These are phyloP conservation scores for Ceratocystis albifundus DNA, from an alignment of 2,329 filamentous ascomycete genomes.

Conservation along the genomic window DNA sequence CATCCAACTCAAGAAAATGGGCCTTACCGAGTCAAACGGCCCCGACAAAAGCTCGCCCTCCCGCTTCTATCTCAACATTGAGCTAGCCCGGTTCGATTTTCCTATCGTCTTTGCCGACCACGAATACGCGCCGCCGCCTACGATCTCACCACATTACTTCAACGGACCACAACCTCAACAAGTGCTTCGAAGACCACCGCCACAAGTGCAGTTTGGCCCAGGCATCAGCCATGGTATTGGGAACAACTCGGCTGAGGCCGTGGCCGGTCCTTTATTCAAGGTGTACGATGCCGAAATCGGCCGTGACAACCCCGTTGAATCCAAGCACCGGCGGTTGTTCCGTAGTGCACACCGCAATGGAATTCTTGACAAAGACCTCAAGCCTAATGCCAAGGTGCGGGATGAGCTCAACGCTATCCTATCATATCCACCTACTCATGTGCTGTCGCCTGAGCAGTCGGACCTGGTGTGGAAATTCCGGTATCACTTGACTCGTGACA, in stretches of 20 bases:
- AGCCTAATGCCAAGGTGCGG: slow-evolving; percentile 88
- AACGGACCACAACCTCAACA: slow-evolving; percentile 25
- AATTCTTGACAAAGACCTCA: slow-evolving; percentile 88
- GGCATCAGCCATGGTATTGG: slow-evolving; percentile 54
- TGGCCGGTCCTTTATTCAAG: slow-evolving; percentile 55
- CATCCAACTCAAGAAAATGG: slow-evolving; percentile 32
- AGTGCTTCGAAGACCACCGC: slow-evolving; percentile 64
- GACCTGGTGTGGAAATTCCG: slow-evolving; percentile 96
- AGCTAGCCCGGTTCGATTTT: slow-evolving; percentile 90
- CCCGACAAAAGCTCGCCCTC: slow-evolving; percentile 26
- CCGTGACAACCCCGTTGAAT: slow-evolving; percentile 84
- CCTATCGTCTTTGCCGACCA: slow-evolving; percentile 90
- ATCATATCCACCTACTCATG: slow-evolving; percentile 83
- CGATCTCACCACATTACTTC: slow-evolving; percentile 5
- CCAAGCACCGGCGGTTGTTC: slow-evolving; percentile 84
- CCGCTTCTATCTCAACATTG: slow-evolving; percentile 74
- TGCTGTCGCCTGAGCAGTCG: slow-evolving; percentile 79
- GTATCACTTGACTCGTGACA: slow-evolving; percentile 86
- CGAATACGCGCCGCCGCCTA: slow-evolving; percentile 76
- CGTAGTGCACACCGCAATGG: slow-evolving; percentile 81
- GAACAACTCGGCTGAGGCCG: slow-evolving; percentile 19
- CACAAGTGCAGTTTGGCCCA: slow-evolving; percentile 80
- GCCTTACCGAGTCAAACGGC: slow-evolving; percentile 24
- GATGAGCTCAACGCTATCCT: slow-evolving; percentile 88
- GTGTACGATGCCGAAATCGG: slow-evolving; percentile 92